These are phyloP conservation scores for Triticum turgidum DNA, from an alignment of 176 grass and related monocot genomes.

Conservation along the genomic window DNA sequence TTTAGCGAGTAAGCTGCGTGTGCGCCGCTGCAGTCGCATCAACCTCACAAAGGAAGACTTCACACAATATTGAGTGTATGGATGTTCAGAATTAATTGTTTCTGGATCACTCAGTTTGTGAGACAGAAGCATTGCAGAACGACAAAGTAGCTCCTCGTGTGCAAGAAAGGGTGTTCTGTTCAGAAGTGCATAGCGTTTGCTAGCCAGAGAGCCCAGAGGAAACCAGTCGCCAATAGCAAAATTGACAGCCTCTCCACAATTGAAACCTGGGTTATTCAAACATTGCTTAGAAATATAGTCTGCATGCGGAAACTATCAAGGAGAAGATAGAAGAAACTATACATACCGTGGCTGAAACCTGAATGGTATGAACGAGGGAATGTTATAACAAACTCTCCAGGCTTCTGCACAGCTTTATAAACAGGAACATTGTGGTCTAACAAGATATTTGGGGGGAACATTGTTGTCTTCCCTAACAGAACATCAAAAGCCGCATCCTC, in stretches of 20 bases:
- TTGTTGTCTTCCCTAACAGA: constrained; percentile 90
- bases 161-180: constrained; percentile 74
- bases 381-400: constrained; percentile 94
- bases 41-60: constrained; percentile 76
- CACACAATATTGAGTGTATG: constrained; percentile 51
- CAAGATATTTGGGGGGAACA: constrained; percentile 92
- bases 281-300: constrained; percentile 17
- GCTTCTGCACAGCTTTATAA: constrained; percentile 91
- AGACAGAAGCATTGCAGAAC: constrained; percentile 64
- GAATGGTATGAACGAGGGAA: constrained; percentile 93
- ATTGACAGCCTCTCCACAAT: constrained; percentile 86
- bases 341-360: constrained; percentile 96
- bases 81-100: constrained; percentile 43
- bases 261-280: constrained; percentile 66
- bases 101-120: constrained; percentile 36
- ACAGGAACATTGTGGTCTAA: constrained; percentile 82
- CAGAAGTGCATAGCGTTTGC: constrained; percentile 58
- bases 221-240: constrained; percentile 82
- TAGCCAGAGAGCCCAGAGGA: constrained; percentile 61
- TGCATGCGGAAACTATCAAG: background rate
- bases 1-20: constrained; percentile 52
- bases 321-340: constrained; percentile 2
- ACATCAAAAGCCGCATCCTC: constrained; percentile 95
- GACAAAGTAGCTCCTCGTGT: constrained; percentile 88
- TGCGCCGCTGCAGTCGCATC: constrained; percentile 59